Conservation (phyloP, 805 yeast genomes). For the Cyberlindnera meyerae region DNA sequence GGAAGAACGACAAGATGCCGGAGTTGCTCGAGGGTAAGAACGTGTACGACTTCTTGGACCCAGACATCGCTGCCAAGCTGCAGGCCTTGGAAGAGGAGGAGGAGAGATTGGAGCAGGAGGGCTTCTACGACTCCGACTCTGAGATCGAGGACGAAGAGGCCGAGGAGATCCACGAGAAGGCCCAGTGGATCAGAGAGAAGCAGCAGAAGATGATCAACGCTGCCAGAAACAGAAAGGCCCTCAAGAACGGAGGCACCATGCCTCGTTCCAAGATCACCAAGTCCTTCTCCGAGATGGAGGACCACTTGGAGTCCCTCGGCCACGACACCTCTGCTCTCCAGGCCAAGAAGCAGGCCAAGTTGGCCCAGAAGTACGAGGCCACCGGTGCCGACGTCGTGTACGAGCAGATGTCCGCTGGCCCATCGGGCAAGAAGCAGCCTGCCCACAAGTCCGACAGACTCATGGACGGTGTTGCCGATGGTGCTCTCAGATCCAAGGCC, state of each 20-base stretch:
- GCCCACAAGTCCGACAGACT: slow-evolving; percentile 69
- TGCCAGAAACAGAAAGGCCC: slow-evolving; percentile 78
- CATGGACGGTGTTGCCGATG: slow-evolving; percentile 82
- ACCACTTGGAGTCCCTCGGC: slow-evolving; percentile 85
- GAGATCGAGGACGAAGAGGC: slow-evolving; percentile 63
- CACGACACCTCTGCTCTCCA: slow-evolving; percentile 72
- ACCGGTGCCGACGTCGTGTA: slow-evolving; percentile 66
- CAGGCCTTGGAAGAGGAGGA: slow-evolving; percentile 97
- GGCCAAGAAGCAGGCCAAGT: slow-evolving; percentile 41
- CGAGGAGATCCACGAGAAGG: slow-evolving; percentile 75
- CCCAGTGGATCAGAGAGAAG: slow-evolving; percentile 91
- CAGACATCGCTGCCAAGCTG: slow-evolving; percentile 89
- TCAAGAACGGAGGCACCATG: slow-evolving; percentile 82
- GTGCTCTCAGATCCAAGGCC: slow-evolving; percentile 75
- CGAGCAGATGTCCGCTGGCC: slow-evolving; percentile 20
- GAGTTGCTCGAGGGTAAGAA: slow-evolving; percentile 94
- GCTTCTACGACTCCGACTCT: slow-evolving; percentile 89
- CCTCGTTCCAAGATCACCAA: slow-evolving; percentile 85
- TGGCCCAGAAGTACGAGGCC: slow-evolving; percentile 36
- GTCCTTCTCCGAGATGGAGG: slow-evolving; percentile 73
- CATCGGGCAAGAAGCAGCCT: slow-evolving; percentile 26
- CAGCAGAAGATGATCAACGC: slow-evolving; percentile 91
- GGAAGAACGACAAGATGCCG: slow-evolving; percentile 98
- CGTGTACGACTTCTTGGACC: slow-evolving; percentile 95
- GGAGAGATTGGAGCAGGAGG: slow-evolving; percentile 87